These are phyloP conservation scores for Xerocomus brunneocitrinus DNA, from an alignment of 768 basidiomycete species.

Conservation along the genomic window DNA sequence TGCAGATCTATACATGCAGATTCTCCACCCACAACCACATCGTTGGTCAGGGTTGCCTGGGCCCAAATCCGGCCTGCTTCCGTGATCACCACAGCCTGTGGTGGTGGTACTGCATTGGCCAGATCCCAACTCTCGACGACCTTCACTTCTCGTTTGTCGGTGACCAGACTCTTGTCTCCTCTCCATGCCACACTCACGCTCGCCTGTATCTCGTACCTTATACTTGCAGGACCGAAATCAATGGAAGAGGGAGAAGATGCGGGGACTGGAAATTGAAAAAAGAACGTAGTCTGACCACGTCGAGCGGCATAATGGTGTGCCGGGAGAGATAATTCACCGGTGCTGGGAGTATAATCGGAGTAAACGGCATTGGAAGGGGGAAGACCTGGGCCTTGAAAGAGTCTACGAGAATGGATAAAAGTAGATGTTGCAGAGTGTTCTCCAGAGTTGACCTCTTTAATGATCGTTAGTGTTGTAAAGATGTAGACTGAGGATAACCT, in stretches of 20 bases:
- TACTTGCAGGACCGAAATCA: conserved; percentile 61
- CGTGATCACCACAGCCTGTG: conserved; percentile 61
- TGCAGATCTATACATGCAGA: conserved; percentile 69
- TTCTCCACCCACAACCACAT: conserved; percentile 61
- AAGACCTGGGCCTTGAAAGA: conserved; percentile 78
- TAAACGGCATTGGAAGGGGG: conserved; percentile 84
- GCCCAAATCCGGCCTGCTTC: conserved; percentile 80
- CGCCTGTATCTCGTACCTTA: conserved; percentile 70
- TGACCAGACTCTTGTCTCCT: conserved; percentile 65
- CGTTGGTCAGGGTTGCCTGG: conserved; percentile 62
- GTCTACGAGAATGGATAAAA: conserved; percentile 62
- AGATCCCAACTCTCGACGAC: conserved; percentile 54
- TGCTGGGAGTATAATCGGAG: conserved; percentile 43
- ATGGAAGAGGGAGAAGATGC: conserved; percentile 64
- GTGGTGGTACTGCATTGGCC: conserved; percentile 32
- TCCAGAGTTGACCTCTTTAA: conserved; percentile 65
- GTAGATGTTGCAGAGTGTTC: conserved; percentile 79
- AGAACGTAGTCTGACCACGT: conserved; percentile 72
- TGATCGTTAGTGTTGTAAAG: conserved; percentile 6
- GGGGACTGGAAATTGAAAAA: conserved; percentile 75
- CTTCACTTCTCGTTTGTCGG: conserved; percentile 54
- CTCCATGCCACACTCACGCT: conserved; percentile 73
- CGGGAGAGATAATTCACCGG: conserved; percentile 59
- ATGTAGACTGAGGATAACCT: not conserved
- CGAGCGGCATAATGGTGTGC: conserved; percentile 65